These are phyloP conservation scores for Bruguiera parviflora DNA, from an alignment of 345 rosid species.

Conservation along the genomic window DNA sequence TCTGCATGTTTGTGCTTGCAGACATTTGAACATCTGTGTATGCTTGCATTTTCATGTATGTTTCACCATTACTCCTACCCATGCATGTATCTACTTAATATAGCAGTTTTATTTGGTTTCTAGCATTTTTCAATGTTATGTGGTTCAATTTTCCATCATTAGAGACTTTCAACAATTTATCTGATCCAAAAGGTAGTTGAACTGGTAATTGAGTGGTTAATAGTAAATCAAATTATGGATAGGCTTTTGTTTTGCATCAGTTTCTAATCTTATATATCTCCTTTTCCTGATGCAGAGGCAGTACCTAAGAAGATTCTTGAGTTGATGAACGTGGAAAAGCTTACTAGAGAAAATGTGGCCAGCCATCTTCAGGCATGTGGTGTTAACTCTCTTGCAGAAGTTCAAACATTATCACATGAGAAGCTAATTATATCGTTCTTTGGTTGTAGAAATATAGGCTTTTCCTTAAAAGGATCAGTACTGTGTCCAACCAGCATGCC, in stretches of 20 bases:
- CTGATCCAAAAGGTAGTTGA: neutral
- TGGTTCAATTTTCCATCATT: too few species aligned
- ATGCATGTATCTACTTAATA: too few species aligned
- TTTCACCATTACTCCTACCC: too few species aligned
- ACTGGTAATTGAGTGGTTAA: neutral
- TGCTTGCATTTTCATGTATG: too few species aligned
- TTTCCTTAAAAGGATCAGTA: slow-evolving; percentile 67
- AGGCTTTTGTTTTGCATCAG: neutral
- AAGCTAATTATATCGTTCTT: slow-evolving; percentile 20
- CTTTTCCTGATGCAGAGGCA: slow-evolving; percentile 26
- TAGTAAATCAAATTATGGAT: neutral
- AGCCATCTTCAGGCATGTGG: slow-evolving; percentile 34
- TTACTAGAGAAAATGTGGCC: slow-evolving; percentile 36
- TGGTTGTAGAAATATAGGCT: slow-evolving; percentile 71
- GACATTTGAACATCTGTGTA: too few species aligned
- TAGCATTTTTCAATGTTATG: too few species aligned
- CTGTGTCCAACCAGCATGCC: slow-evolving; percentile 63
- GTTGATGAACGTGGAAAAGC: slow-evolving; percentile 35
- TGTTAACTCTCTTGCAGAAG: neutral
- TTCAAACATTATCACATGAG: slow-evolving; percentile 2
- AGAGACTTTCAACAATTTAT: too few species aligned
- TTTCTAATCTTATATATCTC: neutral
- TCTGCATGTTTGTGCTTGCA: too few species aligned
- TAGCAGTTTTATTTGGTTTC: too few species aligned
- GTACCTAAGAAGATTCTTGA: slow-evolving; percentile 38